These are phyloP conservation scores for Tephrocybe sp. DNA, from an alignment of 768 basidiomycete genomes.

Conservation along the genomic window DNA sequence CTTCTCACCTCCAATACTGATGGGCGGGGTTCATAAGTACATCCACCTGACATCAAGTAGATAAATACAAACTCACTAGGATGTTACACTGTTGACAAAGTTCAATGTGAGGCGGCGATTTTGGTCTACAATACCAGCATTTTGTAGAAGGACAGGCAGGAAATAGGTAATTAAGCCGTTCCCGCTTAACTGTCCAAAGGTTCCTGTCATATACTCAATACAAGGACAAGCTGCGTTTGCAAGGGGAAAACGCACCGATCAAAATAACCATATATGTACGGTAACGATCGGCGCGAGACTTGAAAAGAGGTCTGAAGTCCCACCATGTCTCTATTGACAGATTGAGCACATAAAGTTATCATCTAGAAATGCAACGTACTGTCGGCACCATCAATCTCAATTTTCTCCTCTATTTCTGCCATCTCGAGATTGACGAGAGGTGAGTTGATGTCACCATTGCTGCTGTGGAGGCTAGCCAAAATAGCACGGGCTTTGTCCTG, in stretches of 20 bases:
- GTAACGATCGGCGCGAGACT: slow-evolving; percentile 42
- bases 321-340: slow-evolving; percentile 39
- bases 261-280: slow-evolving; percentile 50
- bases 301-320: slow-evolving; percentile 54
- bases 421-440: slow-evolving; percentile 52
- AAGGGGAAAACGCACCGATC: slow-evolving; percentile 32
- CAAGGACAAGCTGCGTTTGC: background rate
- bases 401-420: slow-evolving; percentile 50
- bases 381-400: slow-evolving; percentile 42
- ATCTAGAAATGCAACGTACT: slow-evolving; percentile 28
- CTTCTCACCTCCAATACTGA: slow-evolving; percentile 37
- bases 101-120: slow-evolving; percentile 42
- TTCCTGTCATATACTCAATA: slow-evolving; percentile 16
- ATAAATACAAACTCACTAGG: slow-evolving; percentile 30
- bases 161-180: slow-evolving; percentile 51
- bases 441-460: slow-evolving; percentile 41
- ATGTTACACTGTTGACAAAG: slow-evolving; percentile 52
- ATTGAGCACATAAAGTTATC: background rate
- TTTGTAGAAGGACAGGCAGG: slow-evolving; percentile 42
- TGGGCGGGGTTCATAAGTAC: background rate
- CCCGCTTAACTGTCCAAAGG: slow-evolving; percentile 43
- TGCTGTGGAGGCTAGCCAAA: slow-evolving; percentile 48
- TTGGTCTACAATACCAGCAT: slow-evolving; percentile 44
- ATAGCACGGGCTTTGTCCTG: slow-evolving; percentile 39
- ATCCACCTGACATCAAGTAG: background rate